Base-by-base conservation (phyloP, 352 stramenopile species). In the Globisporangium okanoganense region DNA sequence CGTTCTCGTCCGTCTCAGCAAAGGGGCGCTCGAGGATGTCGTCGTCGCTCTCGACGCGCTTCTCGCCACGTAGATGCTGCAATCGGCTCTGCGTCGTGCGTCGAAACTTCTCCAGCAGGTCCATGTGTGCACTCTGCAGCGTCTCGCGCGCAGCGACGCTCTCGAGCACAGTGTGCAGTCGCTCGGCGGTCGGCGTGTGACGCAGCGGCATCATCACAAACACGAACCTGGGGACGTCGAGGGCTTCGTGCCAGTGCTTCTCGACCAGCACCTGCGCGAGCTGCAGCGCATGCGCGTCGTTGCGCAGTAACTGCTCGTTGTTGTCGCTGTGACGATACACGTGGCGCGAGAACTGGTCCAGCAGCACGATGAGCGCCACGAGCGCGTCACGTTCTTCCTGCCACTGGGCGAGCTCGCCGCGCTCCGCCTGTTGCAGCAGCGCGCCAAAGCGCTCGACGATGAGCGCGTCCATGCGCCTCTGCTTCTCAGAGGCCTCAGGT, bases 271-370 rank as follows among this genome's bases (percentile, higher is more conserved):
- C 64, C 45, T 78, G 65, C 27, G 78, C 71, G 52, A 91, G 49
- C 33, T 59, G 60, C 10, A 88, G 61, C 20, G 73, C 74, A 14
- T 87, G 58, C 13, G 60, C 66, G 55, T 91, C 78, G 40, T 94
- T 90, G 22, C 47, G 43, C 8, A 61, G 53, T 18, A 77, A 40
- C 5, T 64, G 49, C 25, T 64, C 58, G 25, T 73, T 65, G 44
- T 67, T 62, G 9, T 66, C 65, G 8, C 35, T 44, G 29, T 74
- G 53, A 44, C 88, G 78, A 58, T 90, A 87, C 10, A 94, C 65
- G 59, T 96, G 88, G 1, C 88, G 73, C 24, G 86, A 92, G 65
- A 96, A 87, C 64, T 96, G 90, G 64, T 97, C 90, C 18, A 97
- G 61, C 31, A 97, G 35, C 45, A 97, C 61, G 36, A 96, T 84